phyloP scores from a whole-genome alignment of 371 early-diverging fungal species.

The Rhizopus stolonifer region DNA sequence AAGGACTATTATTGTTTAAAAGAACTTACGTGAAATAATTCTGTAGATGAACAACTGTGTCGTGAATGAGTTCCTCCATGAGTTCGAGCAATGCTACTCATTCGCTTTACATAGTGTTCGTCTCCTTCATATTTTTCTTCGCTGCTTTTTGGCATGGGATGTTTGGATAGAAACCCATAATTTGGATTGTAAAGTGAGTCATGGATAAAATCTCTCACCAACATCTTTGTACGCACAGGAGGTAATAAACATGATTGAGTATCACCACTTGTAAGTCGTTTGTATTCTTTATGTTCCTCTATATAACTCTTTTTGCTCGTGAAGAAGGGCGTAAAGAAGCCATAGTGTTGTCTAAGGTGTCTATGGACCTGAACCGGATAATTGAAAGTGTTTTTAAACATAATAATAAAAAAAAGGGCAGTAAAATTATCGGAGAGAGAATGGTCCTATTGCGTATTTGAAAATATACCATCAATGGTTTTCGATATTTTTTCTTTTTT shows the following conservation, averaged over 20 bases:
- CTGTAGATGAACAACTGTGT: slow-evolving; percentile 83
- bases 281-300: slow-evolving; percentile 13
- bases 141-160: slow-evolving; percentile 41
- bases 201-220: slow-evolving; percentile 86
- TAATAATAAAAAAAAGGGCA: not conserved
- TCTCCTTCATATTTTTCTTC: slow-evolving; percentile 13
- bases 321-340: slow-evolving; percentile 27
- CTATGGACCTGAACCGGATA: not conserved
- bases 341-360: not conserved
- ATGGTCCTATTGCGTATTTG: not conserved
- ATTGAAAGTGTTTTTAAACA: not conserved
- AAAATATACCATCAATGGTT: not conserved
- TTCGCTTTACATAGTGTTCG: slow-evolving; percentile 12
- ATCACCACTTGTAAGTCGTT: slow-evolving; percentile 21
- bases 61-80: slow-evolving; percentile 2
- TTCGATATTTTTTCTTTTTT: not conserved
- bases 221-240: slow-evolving; percentile 62
- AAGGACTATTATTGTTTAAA: not conserved
- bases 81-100: slow-evolving; percentile 7
- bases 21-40: slow-evolving; percentile 71
- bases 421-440: not conserved
- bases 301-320: not conserved
- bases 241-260: slow-evolving; percentile 17
- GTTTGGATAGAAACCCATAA: slow-evolving; percentile 91
- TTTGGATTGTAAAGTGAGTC: slow-evolving; percentile 87